Evolutionary conservation across 225 moss, liverwort and hornwort species (phyloP), one percentile per base, ranked within the genome.

Genomic region (Antitrichia curtipendula): DNA sequence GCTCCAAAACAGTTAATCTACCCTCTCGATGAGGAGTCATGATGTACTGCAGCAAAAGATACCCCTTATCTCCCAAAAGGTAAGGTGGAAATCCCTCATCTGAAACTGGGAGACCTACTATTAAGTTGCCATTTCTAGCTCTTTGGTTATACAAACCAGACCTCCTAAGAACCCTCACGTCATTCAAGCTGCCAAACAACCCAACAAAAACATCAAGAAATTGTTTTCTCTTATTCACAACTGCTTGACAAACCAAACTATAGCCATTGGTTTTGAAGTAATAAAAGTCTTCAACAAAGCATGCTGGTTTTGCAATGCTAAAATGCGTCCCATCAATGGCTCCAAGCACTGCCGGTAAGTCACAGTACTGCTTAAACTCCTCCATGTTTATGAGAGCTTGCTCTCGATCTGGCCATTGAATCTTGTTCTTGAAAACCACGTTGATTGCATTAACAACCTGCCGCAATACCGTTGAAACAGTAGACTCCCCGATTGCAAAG

Each of bases 91-190:
- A 73, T 11, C 4, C 12, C 1, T 73, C 47, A 49, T 73, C 31
- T 2, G 4, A 73, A 47, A 73, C 19, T 73, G 11, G 19, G 5
- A 47, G 17, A 18, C 6, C 10, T 47, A 1, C 3, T 0, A 47
- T 73, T 7, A 31, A 18, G 4, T 73, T 73, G 47, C 6, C 3
- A 0, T 47, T 47, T 73, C 3, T 29, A 3, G 10, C 29, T 31
- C 29, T 73, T 4, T 5, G 3, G 3, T 31, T 31, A 10, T 47
- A 73, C 2, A 73, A 29, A 2, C 3, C 1, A 47, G 1, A 73
- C 1, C 10, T 47, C 4, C 1, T 73, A 0, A 71, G 27, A 0
- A 73, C 47, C 73, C 6, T 73, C 47, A 73, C 9, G 3, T 73
- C 29, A 73, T 73, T 47, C 10, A 47, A 73, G 29, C 29, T 47